phyloP scores from a whole-genome alignment of 2,329 filamentous ascomycete species.

The Thielaviopsis musarum region DNA sequence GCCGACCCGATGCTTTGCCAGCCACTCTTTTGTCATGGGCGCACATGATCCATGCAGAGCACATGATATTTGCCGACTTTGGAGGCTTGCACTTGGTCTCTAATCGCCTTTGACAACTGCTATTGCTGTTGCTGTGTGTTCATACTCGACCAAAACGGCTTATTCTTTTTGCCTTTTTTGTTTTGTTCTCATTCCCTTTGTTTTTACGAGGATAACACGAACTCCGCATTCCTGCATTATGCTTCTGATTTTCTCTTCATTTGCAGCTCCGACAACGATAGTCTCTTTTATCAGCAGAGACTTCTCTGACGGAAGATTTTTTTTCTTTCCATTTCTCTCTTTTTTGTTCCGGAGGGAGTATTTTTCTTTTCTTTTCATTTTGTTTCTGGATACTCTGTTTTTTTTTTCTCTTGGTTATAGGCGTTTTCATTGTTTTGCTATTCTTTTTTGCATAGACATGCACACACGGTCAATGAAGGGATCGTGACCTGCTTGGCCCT shows the following conservation, averaged over 20 bases:
- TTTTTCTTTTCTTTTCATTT: background rate
- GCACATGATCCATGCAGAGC: no score
- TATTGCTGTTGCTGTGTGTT: background rate
- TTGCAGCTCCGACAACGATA: background rate
- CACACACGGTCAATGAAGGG: no score
- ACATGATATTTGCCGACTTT: no score
- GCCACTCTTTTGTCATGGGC: no score
- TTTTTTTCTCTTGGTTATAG: background rate
- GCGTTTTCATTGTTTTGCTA: background rate
- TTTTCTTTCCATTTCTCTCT: background rate
- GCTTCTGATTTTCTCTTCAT: background rate
- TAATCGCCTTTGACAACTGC: background rate
- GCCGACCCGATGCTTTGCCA: no score
- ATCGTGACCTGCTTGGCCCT: no score
- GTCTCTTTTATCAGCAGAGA: background rate
- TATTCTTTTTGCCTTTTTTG: background rate
- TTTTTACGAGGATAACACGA: conserved; percentile 10
- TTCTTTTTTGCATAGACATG: background rate
- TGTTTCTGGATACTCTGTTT: background rate
- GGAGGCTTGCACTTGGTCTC: no score
- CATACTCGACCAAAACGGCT: no score
- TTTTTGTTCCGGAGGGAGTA: background rate
- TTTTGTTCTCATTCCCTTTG: conserved; percentile 9
- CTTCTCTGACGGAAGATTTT: background rate
- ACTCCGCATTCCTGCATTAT: background rate